These are phyloP conservation scores for Porphyridium purpureum DNA, from an alignment of 23 red algal species.

Conservation along the genomic window DNA sequence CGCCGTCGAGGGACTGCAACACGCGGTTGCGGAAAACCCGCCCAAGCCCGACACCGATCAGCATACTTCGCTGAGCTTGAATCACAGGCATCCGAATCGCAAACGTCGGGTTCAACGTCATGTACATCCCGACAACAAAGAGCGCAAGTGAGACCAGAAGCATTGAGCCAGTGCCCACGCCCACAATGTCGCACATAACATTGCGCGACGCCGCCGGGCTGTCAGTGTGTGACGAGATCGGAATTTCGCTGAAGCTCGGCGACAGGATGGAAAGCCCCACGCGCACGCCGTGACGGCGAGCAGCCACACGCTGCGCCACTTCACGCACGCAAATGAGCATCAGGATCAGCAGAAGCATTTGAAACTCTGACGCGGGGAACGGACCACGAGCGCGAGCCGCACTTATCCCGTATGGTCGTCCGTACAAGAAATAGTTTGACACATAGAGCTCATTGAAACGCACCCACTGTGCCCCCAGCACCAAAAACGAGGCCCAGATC, in stretches of 20 bases:
- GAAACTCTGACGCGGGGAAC: too few relatives aligned
- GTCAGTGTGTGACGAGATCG: too few relatives aligned
- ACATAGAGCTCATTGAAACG: too few relatives aligned
- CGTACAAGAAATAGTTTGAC: too few relatives aligned
- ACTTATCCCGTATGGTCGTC: too few relatives aligned
- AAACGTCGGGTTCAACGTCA: slow-evolving; percentile 8
- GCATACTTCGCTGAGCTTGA: too few relatives aligned
- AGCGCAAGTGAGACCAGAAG: slow-evolving; percentile 18
- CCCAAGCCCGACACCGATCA: slow-evolving; percentile 19
- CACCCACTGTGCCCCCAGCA: too few relatives aligned
- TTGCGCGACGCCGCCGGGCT: slow-evolving; percentile 37
- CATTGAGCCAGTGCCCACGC: slow-evolving; percentile 24
- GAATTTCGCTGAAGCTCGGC: too few relatives aligned
- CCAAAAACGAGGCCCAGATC: too few relatives aligned
- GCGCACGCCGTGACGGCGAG: slow-evolving; percentile 17
- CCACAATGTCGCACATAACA: slow-evolving; percentile 58
- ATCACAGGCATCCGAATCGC: slow-evolving; percentile 9
- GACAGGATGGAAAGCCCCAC: slow-evolving; percentile 34
- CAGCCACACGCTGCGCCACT: slow-evolving; percentile 31
- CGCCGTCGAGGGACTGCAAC: slow-evolving; percentile 12
- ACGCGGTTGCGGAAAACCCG: slow-evolving; percentile 16
- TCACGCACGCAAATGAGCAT: slow-evolving; percentile 11
- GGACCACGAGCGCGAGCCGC: too few relatives aligned
- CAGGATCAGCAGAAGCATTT: too few relatives aligned
- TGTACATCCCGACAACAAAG: slow-evolving; percentile 30